Evolutionary conservation across 75 land plant genomes (phyloP).

Genomic region (Larix kaempferi): DNA sequence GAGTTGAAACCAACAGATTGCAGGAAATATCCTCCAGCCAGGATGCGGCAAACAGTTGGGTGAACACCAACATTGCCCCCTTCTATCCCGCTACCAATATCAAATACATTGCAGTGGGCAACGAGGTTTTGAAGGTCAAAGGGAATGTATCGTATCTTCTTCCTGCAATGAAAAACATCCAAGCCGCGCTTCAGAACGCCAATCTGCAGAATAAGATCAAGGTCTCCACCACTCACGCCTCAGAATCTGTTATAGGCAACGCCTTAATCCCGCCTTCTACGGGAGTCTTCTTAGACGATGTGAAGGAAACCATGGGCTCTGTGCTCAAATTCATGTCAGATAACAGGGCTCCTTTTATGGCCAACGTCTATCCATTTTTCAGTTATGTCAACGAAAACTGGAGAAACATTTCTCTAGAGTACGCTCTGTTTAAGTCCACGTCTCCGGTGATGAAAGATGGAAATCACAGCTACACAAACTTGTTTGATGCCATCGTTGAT

Average conservation of each 20-base stretch:
- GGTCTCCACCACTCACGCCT: conserved; percentile 18
- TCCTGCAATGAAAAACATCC: conserved; percentile 56
- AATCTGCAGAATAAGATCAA: conserved; percentile 8
- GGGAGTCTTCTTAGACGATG: not conserved
- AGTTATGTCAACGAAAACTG: conserved; percentile 10
- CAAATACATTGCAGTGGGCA: conserved; percentile 54
- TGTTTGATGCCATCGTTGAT: conserved; percentile 33
- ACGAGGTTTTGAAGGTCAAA: conserved; percentile 31
- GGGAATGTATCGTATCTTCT: no score
- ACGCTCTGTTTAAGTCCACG: conserved; percentile 19
- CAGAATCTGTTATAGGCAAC: not conserved
- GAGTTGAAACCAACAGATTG: not conserved
- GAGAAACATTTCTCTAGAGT: conserved; percentile 10
- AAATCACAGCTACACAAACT: conserved; percentile 13
- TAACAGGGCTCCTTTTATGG: conserved; percentile 13
- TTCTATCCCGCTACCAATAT: conserved; percentile 48
- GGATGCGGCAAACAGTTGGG: conserved; percentile 41
- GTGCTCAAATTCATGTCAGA: conserved; percentile 21
- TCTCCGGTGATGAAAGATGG: conserved; percentile 5
- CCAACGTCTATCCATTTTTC: conserved; percentile 32
- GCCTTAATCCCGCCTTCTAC: conserved; percentile 15
- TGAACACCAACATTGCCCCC: conserved; percentile 33
- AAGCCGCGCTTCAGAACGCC: conserved; percentile 38
- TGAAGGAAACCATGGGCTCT: not conserved
- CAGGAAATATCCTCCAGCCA: conserved; percentile 34